Evolutionary conservation across 305 asterid species (phyloP).

Genomic region (Fraxinus floribunda): DNA sequence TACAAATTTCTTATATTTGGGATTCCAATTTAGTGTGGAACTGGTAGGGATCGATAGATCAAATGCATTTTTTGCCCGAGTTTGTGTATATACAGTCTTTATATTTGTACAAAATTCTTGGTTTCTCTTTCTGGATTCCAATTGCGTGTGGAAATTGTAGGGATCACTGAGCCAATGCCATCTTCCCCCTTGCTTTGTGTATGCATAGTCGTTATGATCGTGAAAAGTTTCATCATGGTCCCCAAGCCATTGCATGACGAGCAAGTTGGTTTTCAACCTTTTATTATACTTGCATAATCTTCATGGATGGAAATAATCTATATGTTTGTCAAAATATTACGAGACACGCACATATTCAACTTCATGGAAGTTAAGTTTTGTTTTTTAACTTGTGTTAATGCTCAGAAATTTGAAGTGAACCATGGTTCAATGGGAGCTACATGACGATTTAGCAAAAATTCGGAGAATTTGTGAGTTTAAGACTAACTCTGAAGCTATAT

Average conservation of each 20-base stretch:
- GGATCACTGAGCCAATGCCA: neutral
- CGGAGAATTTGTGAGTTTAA: neutral
- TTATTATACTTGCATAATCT: neutral
- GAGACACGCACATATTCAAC: neutral
- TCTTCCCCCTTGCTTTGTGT: neutral
- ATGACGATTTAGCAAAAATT: neutral
- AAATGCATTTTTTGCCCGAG: neutral
- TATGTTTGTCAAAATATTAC: neutral
- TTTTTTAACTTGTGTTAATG: neutral
- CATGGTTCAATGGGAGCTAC: neutral
- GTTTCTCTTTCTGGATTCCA: neutral
- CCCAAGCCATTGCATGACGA: neutral
- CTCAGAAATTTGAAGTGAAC: neutral
- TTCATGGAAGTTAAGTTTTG: neutral
- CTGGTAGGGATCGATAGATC: neutral
- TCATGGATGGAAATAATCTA: neutral
- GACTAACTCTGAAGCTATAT: neutral
- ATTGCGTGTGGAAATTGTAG: neutral
- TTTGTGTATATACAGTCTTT: neutral
- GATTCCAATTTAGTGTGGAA: neutral
- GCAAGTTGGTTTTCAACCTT: neutral
- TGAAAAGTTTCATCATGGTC: neutral
- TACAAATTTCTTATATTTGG: neutral
- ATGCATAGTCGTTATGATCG: neutral
- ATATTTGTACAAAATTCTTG: slow-evolving; percentile 1